Evolutionary conservation across 2,329 filamentous ascomycete genomes (phyloP).

Genomic region (Diatrype stigma): DNA sequence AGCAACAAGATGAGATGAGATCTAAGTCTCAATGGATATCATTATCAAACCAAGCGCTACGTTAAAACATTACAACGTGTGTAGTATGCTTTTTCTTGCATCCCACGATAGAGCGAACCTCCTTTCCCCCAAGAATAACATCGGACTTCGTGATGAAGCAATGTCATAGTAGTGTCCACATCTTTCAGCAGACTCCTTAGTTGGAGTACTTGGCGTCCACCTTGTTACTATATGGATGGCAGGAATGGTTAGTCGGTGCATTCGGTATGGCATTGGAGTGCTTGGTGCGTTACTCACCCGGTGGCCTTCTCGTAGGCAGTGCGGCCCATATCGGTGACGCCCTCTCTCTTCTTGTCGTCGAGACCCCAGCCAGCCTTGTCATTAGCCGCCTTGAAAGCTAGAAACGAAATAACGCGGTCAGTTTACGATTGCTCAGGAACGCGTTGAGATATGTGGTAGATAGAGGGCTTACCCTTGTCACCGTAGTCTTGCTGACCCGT

Average conservation of each 20-base stretch:
- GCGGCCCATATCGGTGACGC: constrained; percentile 31
- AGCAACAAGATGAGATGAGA: too few species aligned
- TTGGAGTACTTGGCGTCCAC: constrained; percentile 32
- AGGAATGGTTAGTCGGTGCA: neutral
- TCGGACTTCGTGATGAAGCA: too few species aligned
- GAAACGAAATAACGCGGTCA: neutral
- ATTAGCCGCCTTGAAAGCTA: constrained; percentile 20
- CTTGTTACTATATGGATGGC: constrained; percentile 27
- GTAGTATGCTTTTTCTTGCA: too few species aligned
- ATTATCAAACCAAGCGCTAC: too few species aligned
- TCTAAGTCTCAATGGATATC: too few species aligned
- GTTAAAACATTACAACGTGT: too few species aligned
- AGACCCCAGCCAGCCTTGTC: constrained; percentile 22
- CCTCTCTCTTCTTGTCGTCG: constrained; percentile 19
- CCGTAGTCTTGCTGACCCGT: constrained; percentile 26
- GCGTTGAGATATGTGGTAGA: neutral
- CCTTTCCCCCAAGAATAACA: too few species aligned
- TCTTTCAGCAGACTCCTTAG: constrained; percentile 12
- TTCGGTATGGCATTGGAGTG: neutral
- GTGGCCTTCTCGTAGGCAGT: constrained; percentile 33
- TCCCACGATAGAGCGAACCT: too few species aligned
- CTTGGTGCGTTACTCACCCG: constrained; percentile 22
- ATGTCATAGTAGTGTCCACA: too few species aligned
- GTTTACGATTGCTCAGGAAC: too few species aligned
- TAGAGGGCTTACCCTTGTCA: constrained; percentile 25